Percentiles rank a stretch among this genome's conserved stretches.
phyloP scores from a whole-genome alignment of 176 grass and related monocot genomes.

The Elymus sibiricus region DNA sequence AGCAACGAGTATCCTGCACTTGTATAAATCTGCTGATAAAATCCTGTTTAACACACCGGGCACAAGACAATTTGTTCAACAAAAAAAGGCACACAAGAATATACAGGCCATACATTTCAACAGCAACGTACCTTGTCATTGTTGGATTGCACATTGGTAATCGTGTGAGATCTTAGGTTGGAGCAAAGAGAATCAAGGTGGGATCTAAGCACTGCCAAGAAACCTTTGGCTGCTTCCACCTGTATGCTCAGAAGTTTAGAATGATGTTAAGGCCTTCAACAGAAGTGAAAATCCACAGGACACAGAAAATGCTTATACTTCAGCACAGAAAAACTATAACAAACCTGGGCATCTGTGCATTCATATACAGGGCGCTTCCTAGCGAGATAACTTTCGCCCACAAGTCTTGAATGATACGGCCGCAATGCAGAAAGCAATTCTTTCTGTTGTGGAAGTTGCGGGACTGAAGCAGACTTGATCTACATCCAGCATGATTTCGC shows the following conservation, averaged over 20 bases:
- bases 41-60: neutral
- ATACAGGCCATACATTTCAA: neutral
- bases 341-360: slow-evolving; percentile 85
- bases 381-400: slow-evolving; percentile 97
- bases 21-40: slow-evolving; percentile 4
- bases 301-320: neutral
- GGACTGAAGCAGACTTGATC: slow-evolving; percentile 69
- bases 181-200: slow-evolving; percentile 94
- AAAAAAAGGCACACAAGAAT: neutral
- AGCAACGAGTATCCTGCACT: neutral
- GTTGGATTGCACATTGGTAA: slow-evolving; percentile 99
- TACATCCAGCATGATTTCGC: slow-evolving; percentile 33
- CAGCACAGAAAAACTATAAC: neutral
- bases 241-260: slow-evolving; percentile 39
- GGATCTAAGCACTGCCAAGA: slow-evolving; percentile 83
- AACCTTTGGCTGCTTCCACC: slow-evolving; percentile 98
- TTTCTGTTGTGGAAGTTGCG: slow-evolving; percentile 75
- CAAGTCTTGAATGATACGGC: slow-evolving; percentile 90
- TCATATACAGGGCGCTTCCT: slow-evolving; percentile 86
- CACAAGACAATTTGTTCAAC: neutral
- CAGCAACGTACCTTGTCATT: slow-evolving; percentile 84
- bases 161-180: slow-evolving; percentile 93
- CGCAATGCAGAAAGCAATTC: slow-evolving; percentile 81
- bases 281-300: neutral
- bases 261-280: neutral